These are phyloP conservation scores for Nicotiana benthamiana DNA, from an alignment of 257 asterid species.

Conservation along the genomic window DNA sequence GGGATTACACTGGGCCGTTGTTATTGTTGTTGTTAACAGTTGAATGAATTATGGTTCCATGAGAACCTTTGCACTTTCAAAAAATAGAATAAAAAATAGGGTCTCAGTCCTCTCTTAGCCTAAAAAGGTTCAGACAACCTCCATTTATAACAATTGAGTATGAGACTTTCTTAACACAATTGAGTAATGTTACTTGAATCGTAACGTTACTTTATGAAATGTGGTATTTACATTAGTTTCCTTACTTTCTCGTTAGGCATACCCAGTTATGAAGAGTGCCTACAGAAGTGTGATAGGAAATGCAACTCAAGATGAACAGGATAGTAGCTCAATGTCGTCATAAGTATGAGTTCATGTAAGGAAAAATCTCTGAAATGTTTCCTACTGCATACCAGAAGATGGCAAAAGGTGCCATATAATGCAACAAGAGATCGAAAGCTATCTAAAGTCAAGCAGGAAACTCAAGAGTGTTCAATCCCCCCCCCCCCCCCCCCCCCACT, in stretches of 20 bases:
- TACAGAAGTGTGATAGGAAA: slow-evolving; percentile 68
- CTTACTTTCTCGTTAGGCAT: slow-evolving; percentile 26
- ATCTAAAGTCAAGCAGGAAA: slow-evolving; percentile 84
- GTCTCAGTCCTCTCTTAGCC: too few relatives aligned
- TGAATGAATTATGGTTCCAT: too few relatives aligned
- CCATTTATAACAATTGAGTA: too few relatives aligned
- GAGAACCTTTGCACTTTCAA: too few relatives aligned
- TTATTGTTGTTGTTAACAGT: too few relatives aligned
- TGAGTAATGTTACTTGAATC: too few relatives aligned
- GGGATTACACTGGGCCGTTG: too few relatives aligned
- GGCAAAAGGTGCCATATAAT: slow-evolving; percentile 80
- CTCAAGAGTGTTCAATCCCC: slow-evolving; percentile 30
- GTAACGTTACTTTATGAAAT: background rate
- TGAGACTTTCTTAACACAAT: too few relatives aligned
- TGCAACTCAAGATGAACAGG: slow-evolving; percentile 80
- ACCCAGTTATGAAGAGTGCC: slow-evolving; percentile 60
- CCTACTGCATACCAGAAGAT: slow-evolving; percentile 80
- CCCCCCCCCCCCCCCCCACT: too few relatives aligned
- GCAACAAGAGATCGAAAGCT: slow-evolving; percentile 80
- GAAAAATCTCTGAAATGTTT: slow-evolving; percentile 66
- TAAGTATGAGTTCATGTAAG: slow-evolving; percentile 83
- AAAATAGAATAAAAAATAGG: too few relatives aligned
- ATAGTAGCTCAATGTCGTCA: slow-evolving; percentile 72
- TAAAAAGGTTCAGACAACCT: too few relatives aligned
- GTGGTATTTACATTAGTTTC: background rate